These are phyloP conservation scores for Drosera capensis DNA, from an alignment of 148 eudicot species.

Conservation along the genomic window DNA sequence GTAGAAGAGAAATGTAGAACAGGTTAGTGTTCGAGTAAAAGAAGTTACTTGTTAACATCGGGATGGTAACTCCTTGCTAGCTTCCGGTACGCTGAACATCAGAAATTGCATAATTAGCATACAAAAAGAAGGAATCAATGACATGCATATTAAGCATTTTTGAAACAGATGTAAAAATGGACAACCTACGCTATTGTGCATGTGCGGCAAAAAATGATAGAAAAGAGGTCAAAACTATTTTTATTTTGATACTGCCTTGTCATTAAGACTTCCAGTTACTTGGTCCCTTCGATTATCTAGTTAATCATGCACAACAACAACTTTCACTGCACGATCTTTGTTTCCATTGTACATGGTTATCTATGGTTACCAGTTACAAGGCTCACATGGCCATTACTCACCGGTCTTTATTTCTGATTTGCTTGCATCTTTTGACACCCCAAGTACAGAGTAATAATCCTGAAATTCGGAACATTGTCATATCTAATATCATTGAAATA, in stretches of 20 bases:
- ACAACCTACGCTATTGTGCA: too few species aligned
- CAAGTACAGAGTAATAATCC: conserved; percentile 82
- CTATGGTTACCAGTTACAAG: neutral
- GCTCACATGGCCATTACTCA: conserved; percentile 16
- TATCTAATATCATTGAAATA: neutral
- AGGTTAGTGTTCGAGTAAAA: neutral
- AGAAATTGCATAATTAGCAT: conserved; percentile 1
- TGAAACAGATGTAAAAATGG: too few species aligned
- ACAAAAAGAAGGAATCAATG: too few species aligned
- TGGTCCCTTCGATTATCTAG: too few species aligned
- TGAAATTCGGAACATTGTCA: conserved; percentile 15
- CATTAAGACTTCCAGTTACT: too few species aligned
- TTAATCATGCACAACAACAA: too few species aligned
- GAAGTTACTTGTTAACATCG: conserved; percentile 92
- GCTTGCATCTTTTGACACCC: conserved; percentile 74
- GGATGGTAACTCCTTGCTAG: conserved; percentile 97
- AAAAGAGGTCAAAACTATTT: too few species aligned
- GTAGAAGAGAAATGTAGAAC: neutral
- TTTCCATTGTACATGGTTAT: too few species aligned
- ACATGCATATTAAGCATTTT: too few species aligned
- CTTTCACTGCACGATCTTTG: too few species aligned
- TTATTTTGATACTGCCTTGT: too few species aligned
- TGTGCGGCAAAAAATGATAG: too few species aligned
- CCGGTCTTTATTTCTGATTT: conserved; percentile 92
- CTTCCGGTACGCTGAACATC: conserved; percentile 78